These are phyloP conservation scores for Prunus yedoensis DNA, from an alignment of 331 rosid genomes.

Conservation along the genomic window DNA sequence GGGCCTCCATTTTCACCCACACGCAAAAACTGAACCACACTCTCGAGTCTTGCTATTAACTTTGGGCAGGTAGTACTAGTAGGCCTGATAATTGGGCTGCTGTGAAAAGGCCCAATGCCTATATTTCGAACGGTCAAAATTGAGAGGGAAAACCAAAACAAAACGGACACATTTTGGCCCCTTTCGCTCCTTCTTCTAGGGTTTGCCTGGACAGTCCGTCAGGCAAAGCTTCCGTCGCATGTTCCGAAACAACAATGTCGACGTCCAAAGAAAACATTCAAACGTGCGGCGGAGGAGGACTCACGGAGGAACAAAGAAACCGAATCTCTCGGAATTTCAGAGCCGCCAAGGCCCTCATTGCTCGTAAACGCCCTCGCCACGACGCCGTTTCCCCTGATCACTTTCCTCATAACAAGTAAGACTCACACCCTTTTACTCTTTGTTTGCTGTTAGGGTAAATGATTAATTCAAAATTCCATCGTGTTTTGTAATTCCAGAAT, in stretches of 20 bases:
- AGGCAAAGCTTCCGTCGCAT: neutral
- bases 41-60: neutral
- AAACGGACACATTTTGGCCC: neutral
- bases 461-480: neutral
- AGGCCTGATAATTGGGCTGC: neutral
- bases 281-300: constrained; percentile 2
- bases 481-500: constrained; percentile 31
- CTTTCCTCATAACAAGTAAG: constrained; percentile 30
- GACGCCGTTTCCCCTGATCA: constrained; percentile 30
- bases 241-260: too few relatives aligned
- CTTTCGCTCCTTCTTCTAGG: neutral
- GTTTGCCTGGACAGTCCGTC: neutral
- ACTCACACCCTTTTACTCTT: neutral
- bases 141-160: constrained; percentile 7
- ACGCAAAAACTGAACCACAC: neutral
- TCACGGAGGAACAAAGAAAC: constrained; percentile 50
- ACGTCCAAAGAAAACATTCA: constrained; percentile 11
- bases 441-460: neutral
- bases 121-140: neutral
- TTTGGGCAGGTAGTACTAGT: neutral
- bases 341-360: constrained; percentile 68
- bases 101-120: neutral
- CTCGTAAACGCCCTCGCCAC: constrained; percentile 64
- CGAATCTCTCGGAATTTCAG: constrained; percentile 58
- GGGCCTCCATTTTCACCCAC: constrained; percentile 55